These are phyloP conservation scores for Lineolata rhizophorae DNA, from an alignment of 495 filamentous ascomycete genomes.

Conservation along the genomic window DNA sequence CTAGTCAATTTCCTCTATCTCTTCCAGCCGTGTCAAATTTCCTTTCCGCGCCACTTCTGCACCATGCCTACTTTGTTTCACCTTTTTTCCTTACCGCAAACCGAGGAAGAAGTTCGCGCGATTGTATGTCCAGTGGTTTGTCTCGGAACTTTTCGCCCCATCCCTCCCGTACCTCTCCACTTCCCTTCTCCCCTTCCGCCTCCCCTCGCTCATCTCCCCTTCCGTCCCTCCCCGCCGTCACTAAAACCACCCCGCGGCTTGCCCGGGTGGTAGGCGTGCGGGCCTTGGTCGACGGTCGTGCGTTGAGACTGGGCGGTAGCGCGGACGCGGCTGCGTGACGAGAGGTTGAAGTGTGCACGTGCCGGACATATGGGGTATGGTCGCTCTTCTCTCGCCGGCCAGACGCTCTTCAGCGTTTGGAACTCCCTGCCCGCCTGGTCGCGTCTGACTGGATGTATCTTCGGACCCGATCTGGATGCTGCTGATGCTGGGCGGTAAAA, in stretches of 20 bases:
- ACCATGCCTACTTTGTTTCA: no score
- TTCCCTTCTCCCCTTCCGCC: slow-evolving; percentile 16
- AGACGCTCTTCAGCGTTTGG: slow-evolving; percentile 4
- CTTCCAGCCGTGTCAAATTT: no score
- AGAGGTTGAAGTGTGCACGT: slow-evolving; percentile 2
- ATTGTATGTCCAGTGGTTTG: no score
- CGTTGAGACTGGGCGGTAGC: neutral
- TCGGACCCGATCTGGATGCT: slow-evolving; percentile 10
- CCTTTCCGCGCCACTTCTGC: no score
- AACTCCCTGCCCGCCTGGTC: neutral
- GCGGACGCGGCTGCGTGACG: neutral
- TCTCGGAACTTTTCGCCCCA: no score
- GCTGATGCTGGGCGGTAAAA: neutral
- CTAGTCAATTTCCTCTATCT: no score
- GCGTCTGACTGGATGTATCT: slow-evolving; percentile 1
- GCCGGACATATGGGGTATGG: slow-evolving; percentile 21
- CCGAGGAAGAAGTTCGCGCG: no score
- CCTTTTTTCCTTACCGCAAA: no score
- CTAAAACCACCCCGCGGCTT: slow-evolving; percentile 4
- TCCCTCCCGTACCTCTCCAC: slow-evolving; percentile 5
- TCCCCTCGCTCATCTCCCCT: slow-evolving; percentile 1
- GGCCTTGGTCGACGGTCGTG: slow-evolving; percentile 9
- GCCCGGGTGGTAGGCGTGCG: slow-evolving; percentile 15
- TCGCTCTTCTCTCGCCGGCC: slow-evolving; percentile 17
- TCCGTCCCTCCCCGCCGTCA: slow-evolving; percentile 6